A percentile compares a stretch with the other conserved stretches of the same genome.
Evolutionary conservation across 2,329 filamentous ascomycete species (phyloP).

Genomic region (Seiridium unicorne): DNA sequence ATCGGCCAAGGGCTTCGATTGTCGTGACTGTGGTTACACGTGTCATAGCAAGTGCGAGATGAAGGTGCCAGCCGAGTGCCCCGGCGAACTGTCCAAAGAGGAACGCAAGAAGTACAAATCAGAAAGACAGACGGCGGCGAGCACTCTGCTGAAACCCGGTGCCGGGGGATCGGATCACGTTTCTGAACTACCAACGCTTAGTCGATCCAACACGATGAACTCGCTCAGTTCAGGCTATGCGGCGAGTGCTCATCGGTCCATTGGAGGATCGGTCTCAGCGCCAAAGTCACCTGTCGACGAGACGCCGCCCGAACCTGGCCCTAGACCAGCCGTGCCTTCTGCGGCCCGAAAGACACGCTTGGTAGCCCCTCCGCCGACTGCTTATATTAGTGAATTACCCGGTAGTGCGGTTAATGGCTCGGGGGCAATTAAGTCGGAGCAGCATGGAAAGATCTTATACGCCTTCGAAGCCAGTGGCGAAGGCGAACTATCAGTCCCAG

Average conservation of each 20-base stretch:
- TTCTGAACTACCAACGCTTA: slow-evolving; percentile 66
- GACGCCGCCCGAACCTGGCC: slow-evolving; percentile 38
- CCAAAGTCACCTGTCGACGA: slow-evolving; percentile 52
- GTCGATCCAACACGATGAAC: slow-evolving; percentile 83
- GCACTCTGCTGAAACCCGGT: slow-evolving; percentile 51
- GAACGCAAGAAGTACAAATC: slow-evolving; percentile 92
- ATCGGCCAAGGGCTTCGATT: slow-evolving; percentile 95
- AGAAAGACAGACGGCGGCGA: slow-evolving; percentile 78
- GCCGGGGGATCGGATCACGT: slow-evolving; percentile 47
- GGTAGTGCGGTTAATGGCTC: slow-evolving; percentile 47
- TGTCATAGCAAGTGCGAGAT: slow-evolving; percentile 99
- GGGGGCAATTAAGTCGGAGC: slow-evolving; percentile 42
- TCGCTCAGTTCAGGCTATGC: slow-evolving; percentile 88
- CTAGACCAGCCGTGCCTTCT: slow-evolving; percentile 45
- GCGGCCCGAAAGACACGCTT: slow-evolving; percentile 63
- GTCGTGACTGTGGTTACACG: slow-evolving; percentile 93
- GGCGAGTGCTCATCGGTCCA: slow-evolving; percentile 72
- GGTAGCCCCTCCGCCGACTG: slow-evolving; percentile 80
- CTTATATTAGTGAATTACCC: slow-evolving; percentile 72
- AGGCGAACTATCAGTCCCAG: slow-evolving; percentile 77
- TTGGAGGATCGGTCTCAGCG: slow-evolving; percentile 53
- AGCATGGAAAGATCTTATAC: slow-evolving; percentile 87
- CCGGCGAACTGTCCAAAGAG: slow-evolving; percentile 89
- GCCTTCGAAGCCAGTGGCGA: slow-evolving; percentile 76
- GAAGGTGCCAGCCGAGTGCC: slow-evolving; percentile 95